Evolutionary conservation across 176 grass and related monocot genomes (phyloP), one percentile per base, ranked within the genome.

Genomic region (Tillandsia fasciculata): DNA sequence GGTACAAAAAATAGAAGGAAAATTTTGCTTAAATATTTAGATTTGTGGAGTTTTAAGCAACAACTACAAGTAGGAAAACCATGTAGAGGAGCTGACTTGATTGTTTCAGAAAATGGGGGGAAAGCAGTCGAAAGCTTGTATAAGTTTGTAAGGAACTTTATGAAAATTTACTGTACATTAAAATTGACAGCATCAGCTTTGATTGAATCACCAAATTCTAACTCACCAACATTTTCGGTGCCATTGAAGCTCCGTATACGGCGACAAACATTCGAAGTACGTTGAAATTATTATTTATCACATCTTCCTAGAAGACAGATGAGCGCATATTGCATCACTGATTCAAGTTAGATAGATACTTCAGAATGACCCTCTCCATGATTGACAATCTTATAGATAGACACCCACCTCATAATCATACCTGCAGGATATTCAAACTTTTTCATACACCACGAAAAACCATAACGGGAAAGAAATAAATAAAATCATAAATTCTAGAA

Each of bases 361-460:
- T 29, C 52, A 61, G 52, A 66, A 50, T 66, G 48, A 15, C 17
- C 3, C 23, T 58, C 14, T 24, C 48, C 33, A 27, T 81, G 12
- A 73, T 52, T 33, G 17, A 59, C 2, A 74, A 77, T 52, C 64
- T 74, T 49, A 67, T 74, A 70, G 79, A 48, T 9, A 74, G 2
- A 77, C 74, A 77, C 81, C 29, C 81, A 97, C 93, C 89, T 92
- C 93, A 79, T 97, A 97, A 73, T 97, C 93, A 56, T 90, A 97
- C 81, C 93, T 97, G 87, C 89, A 87, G 68, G 3, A 77, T 51
- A 86, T 17, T 74, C 51, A 68, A 64, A 77, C 70, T 47, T 69
- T 56, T 50, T 82, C 65, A 84, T 14, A 13, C 13, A 10, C 11
- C 11, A 56, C 6, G 52, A n/a, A 13, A 13, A 56, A 56, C 52